These are phyloP conservation scores for Trichoderma virens DNA, from an alignment of 495 filamentous ascomycete species.

Conservation along the genomic window DNA sequence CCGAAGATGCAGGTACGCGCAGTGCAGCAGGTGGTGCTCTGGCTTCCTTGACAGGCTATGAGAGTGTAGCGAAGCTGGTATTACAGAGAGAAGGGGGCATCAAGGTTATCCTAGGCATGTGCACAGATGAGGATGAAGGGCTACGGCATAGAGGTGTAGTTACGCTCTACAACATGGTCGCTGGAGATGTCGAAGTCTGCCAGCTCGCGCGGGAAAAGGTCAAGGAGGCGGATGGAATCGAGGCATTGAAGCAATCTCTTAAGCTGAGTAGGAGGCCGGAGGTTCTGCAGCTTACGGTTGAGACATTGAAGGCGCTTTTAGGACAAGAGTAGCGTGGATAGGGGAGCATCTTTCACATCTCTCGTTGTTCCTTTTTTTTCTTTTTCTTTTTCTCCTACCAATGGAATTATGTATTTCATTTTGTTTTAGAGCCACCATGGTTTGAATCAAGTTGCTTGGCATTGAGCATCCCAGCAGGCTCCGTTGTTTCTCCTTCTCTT, in stretches of 20 bases:
- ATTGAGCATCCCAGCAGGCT: background rate
- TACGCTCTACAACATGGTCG: conserved; percentile 57
- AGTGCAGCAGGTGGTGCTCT: conserved; percentile 82
- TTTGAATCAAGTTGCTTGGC: background rate
- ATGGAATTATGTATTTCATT: background rate
- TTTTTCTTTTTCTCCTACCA: background rate
- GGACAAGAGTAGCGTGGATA: conserved; percentile 21
- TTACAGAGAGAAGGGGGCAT: conserved; percentile 61
- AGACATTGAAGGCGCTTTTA: conserved; percentile 54
- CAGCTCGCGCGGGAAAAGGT: conserved; percentile 39
- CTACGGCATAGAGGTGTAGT: conserved; percentile 72
- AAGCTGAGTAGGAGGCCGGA: conserved; percentile 56
- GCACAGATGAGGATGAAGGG: conserved; percentile 66
- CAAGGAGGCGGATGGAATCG: conserved; percentile 44
- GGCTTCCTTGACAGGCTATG: conserved; percentile 73
- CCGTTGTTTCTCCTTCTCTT: background rate
- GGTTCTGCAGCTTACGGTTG: conserved; percentile 56
- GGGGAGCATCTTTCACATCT: background rate
- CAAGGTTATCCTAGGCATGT: conserved; percentile 62
- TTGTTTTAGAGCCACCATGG: background rate
- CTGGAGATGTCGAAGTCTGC: conserved; percentile 43
- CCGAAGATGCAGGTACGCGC: conserved; percentile 70
- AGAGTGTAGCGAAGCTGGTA: conserved; percentile 60
- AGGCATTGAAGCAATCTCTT: conserved; percentile 53
- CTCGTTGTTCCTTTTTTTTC: background rate